Conservation (phyloP, 768 basidiomycete genomes). For the Russula earlei region DNA sequence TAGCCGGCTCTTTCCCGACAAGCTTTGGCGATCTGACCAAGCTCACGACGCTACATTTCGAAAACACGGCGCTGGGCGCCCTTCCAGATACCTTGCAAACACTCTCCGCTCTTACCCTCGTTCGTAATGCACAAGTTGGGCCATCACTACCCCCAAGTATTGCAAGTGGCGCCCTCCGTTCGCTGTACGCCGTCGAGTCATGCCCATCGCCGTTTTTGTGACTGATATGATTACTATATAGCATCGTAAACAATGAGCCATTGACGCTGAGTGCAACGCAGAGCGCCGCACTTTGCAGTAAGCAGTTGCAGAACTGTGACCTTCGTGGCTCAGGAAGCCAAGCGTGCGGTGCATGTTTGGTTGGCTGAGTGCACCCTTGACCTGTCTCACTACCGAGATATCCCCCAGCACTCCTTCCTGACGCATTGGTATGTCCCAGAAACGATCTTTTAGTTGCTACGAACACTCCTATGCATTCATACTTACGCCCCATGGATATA, state of each 20-base stretch:
- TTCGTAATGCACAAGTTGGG: slow-evolving; percentile 35
- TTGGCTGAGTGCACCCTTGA: slow-evolving; percentile 9
- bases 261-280: slow-evolving; percentile 15
- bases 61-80: slow-evolving; percentile 32
- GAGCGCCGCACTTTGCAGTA: slow-evolving; percentile 11
- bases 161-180: slow-evolving; percentile 28
- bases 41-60: slow-evolving; percentile 33
- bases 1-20: slow-evolving; percentile 35
- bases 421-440: not conserved
- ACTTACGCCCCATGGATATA: not conserved
- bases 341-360: slow-evolving; percentile 17
- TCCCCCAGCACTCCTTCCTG: not conserved
- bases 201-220: not conserved
- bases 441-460: not conserved
- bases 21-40: slow-evolving; percentile 31
- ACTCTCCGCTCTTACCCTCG: slow-evolving; percentile 30
- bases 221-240: not conserved
- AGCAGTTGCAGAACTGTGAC: slow-evolving; percentile 15
- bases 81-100: slow-evolving; percentile 29
- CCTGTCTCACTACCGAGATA: not conserved
- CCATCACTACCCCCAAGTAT: slow-evolving; percentile 31
- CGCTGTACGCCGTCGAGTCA: slow-evolving; percentile 28
- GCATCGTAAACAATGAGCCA: slow-evolving; percentile 15
- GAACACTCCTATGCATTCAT: not conserved
- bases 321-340: slow-evolving; percentile 17